Base-by-base conservation (phyloP, 441 rosid genomes). In the Daphne laureola region DNA sequence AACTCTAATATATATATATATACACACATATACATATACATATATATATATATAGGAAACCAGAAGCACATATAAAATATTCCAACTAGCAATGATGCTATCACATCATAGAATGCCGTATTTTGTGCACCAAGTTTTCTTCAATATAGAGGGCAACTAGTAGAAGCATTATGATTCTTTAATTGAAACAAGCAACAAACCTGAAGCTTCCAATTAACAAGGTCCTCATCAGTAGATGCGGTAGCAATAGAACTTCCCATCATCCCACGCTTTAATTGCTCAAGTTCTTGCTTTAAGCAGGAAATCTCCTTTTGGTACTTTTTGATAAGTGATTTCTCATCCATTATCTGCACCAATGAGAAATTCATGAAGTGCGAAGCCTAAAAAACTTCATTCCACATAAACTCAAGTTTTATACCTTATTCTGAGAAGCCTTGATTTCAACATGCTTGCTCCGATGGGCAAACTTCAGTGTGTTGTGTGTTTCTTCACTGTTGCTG, bases 221-320 rank as follows among this genome's bases (percentile, higher is more conserved):
- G 66, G 72, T 92, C 92, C 67, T 86, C 96, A 68, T 81, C 81
- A 62, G 81, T 63, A 46, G 92, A 71, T 69, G 72, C 71, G 61
- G 76, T 72, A 64, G 51, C 55, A 56, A 67, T 43, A 57, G 81
- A 77, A 47, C 60, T 72, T 67, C 58, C 80, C 70, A 74, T 59
- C 64, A 80, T 76, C 43, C 96, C 90, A 8, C 42, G 65, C 78
- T 65, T 86, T 69, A 87, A 58, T 65, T 83, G 93, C 52, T 82
- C 78, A 68, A 91, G 96, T 63, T 87, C 98, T 62, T 82, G 77
- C 80, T 86, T 90, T 57, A 91, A 70, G 61, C 67, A 73, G 36
- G 83, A 76, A 67, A 87, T 91, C 74, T 91, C 98, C 68, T 79
- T 91, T 66, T 91, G 95, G 63, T 91, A 91, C 74, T 84, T 91